Percentiles rank a stretch among this genome's conserved stretches.
Conservation (phyloP, 75 land plant genomes). For the Cupressus sempervirens region DNA sequence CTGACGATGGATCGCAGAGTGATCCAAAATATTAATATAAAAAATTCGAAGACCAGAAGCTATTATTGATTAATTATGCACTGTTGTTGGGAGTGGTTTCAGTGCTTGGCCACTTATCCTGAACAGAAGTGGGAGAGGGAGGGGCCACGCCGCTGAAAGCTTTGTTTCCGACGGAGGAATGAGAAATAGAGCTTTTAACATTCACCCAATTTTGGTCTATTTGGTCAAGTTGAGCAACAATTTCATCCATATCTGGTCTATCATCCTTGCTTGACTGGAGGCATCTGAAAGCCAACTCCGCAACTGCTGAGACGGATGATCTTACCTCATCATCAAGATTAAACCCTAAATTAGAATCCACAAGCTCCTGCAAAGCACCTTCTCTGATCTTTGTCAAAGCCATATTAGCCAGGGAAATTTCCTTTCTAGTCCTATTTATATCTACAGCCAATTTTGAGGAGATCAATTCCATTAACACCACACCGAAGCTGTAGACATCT, state of each 20-base stretch:
- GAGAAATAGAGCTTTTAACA: neutral
- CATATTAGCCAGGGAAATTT: constrained; percentile 20
- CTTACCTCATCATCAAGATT: constrained; percentile 2
- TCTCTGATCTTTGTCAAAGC: constrained; percentile 17
- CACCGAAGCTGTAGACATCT: constrained; percentile 46
- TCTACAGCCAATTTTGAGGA: constrained; percentile 27
- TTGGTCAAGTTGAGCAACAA: constrained; percentile 24
- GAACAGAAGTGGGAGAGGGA: constrained; percentile 47
- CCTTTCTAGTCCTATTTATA: constrained; percentile 13
- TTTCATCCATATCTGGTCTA: constrained; percentile 23
- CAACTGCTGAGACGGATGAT: constrained; percentile 5
- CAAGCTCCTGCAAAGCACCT: constrained; percentile 24
- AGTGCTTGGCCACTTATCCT: constrained; percentile 31
- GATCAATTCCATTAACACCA: constrained; percentile 34
- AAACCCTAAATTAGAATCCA: constrained; percentile 20
- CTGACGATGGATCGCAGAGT: no score
- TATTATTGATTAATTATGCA: neutral
- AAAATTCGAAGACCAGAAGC: no score
- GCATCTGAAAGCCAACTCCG: constrained; percentile 31
- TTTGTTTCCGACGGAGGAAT: neutral
- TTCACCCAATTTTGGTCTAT: neutral
- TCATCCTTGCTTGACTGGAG: constrained; percentile 26
- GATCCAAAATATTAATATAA: no score
- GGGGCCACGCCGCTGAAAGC: constrained; percentile 2
- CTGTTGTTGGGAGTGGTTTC: constrained; percentile 25